phyloP scores from a whole-genome alignment of 805 yeast species.

The Henningerozyma blattae region DNA sequence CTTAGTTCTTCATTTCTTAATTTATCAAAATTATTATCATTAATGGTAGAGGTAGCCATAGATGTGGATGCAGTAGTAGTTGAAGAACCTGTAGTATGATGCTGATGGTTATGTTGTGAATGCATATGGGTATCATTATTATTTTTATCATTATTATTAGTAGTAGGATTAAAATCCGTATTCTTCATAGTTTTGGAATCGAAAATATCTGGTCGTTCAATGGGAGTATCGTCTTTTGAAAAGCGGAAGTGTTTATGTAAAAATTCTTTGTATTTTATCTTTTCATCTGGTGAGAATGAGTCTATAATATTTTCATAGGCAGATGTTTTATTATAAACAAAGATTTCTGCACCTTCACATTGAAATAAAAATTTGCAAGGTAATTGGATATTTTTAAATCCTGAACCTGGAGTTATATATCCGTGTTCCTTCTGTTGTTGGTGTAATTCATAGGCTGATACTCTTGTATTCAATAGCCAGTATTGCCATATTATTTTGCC shows the following conservation, averaged over 20 bases:
- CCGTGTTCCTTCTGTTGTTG: slow-evolving; percentile 3
- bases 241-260: slow-evolving; percentile 8
- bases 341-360: slow-evolving; percentile 71
- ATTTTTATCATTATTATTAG: slow-evolving; percentile 7
- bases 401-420: background rate
- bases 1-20: background rate
- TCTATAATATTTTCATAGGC: slow-evolving; percentile 62
- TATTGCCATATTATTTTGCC: slow-evolving; percentile 83
- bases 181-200: slow-evolving; percentile 6
- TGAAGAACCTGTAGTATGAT: background rate
- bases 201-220: background rate
- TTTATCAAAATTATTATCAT: slow-evolving; percentile 12
- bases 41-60: slow-evolving; percentile 2
- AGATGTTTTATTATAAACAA: slow-evolving; percentile 64
- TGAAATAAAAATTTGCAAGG: slow-evolving; percentile 47
- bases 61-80: slow-evolving; percentile 1
- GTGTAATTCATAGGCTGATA: slow-evolving; percentile 9
- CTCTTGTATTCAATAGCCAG: slow-evolving; percentile 49
- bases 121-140: slow-evolving; percentile 1
- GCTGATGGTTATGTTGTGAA: background rate
- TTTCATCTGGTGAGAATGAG: slow-evolving; percentile 14
- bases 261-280: slow-evolving; percentile 10
- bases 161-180: slow-evolving; percentile 5
- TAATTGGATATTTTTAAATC: slow-evolving; percentile 30
- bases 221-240: background rate